Conservation (phyloP, 73 alveolate species). For the Paramecium pentaurelia region DNA sequence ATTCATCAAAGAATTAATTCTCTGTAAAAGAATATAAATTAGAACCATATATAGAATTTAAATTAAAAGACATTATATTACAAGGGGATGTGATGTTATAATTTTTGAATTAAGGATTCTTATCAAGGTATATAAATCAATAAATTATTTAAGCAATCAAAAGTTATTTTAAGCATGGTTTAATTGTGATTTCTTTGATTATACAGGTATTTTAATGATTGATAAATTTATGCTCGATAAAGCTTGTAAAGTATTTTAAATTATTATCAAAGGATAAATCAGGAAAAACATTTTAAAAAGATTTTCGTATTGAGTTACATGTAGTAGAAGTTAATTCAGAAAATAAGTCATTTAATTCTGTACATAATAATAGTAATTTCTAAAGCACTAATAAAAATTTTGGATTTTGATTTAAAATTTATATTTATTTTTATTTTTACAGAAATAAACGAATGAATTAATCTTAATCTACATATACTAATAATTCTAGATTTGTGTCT, state of each 20-base stretch:
- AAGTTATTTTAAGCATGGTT: slow-evolving; percentile 87
- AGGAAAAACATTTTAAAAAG: background rate
- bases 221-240: slow-evolving; percentile 80
- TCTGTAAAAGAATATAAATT: background rate
- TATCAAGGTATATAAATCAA: background rate
- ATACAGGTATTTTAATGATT: slow-evolving; percentile 69
- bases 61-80: slow-evolving; percentile 41
- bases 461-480: background rate
- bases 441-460: background rate
- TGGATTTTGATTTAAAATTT: background rate
- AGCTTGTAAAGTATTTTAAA: slow-evolving; percentile 70
- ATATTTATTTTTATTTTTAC: background rate
- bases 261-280: background rate
- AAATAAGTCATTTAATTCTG: background rate
- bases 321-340: slow-evolving; percentile 13
- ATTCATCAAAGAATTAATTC: background rate
- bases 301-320: slow-evolving; percentile 34
- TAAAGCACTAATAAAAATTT: background rate
- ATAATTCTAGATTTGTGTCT: background rate
- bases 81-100: slow-evolving; percentile 82
- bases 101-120: slow-evolving; percentile 65
- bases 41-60: slow-evolving; percentile 42
- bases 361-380: background rate
- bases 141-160: slow-evolving; percentile 51
- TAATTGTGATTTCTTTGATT: slow-evolving; percentile 78